Base-by-base conservation (phyloP, 352 stramenopile species). In the Blastocystis sp. region DNA sequence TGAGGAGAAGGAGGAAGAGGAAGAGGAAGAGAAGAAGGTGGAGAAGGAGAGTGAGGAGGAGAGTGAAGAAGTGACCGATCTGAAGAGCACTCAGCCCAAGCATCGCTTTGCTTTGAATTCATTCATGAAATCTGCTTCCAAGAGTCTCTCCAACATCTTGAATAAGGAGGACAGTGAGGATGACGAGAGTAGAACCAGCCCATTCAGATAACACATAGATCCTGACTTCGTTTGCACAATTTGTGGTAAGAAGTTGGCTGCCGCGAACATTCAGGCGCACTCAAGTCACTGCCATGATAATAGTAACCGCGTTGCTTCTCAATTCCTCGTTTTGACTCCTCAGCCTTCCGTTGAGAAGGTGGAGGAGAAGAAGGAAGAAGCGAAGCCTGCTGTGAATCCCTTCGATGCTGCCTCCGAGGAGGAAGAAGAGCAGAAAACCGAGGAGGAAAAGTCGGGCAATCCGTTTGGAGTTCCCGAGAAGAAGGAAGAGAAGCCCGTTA, bases 301-400 rank as follows among this genome's bases (percentile, higher is more conserved):
- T 4, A 63, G 38, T 27, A 49, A 32, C 14, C 54, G 29, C 53
- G 54, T 61, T 4, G 49, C 40, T 3, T 64, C 44, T 44, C 69
- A 81, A 44, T 81, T 81, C 46, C 61, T 81, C 42, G 16, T 81
- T 32, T 63, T 81, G 4, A 59, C 61, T 57, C 61, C 40, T 46
- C 42, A 81, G 29, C 34, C 61, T 38, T 63, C 63, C 69, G 40
- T 18, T 32, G 24, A 38, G 51, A 64, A 78, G 44, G 49, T 14
- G 8, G 42, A 78, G 57, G 67, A 81, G 61, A 29, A 56, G 0
- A 64, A 81, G 48, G 48, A 81, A 44, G 69, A 81, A 64, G 44
- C n/a, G 21, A 81, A 81, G 48, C 21, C 34, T 24, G 61, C 34
- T 46, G 18, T 16, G 2, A 69, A 69, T 46, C 57, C 57, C 2